phyloP scores from a whole-genome alignment of 345 rosid species.

The Euclidium syriacum region DNA sequence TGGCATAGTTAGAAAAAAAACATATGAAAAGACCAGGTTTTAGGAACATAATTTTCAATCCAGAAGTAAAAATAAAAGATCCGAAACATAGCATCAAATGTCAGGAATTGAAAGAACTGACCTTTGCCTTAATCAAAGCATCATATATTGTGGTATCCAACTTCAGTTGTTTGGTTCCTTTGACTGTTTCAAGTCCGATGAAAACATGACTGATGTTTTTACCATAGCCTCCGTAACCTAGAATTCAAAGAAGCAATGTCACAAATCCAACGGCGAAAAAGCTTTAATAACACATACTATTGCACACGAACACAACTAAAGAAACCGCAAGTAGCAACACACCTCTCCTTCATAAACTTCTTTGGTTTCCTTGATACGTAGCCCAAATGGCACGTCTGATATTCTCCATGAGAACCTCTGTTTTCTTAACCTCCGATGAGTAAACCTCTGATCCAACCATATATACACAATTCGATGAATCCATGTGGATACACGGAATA shows the following conservation, averaged over 20 bases:
- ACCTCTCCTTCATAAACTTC: constrained; percentile 99
- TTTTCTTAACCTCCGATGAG: constrained; percentile 98
- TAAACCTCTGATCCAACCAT: constrained; percentile 98
- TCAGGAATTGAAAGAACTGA: constrained; percentile 28
- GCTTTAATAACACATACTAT: not conserved
- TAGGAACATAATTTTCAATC: no score
- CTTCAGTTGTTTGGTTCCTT: constrained; percentile 95
- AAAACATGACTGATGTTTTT: constrained; percentile 96
- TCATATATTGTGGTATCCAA: constrained; percentile 99
- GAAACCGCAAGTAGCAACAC: constrained; percentile 24
- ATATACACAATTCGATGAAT: not conserved
- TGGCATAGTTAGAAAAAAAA: not conserved
- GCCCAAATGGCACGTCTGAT: constrained; percentile 91
- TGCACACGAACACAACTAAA: constrained; percentile 1
- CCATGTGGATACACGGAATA: no score
- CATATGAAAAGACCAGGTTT: no score
- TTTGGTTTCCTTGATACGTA: constrained; percentile 96
- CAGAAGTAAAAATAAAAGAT: no score
- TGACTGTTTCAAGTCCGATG: constrained; percentile 89
- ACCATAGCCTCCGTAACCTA: constrained; percentile 98
- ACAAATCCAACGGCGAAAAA: not conserved
- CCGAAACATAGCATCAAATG: no score
- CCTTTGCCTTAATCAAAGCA: constrained; percentile 96
- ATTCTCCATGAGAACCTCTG: constrained; percentile 98
- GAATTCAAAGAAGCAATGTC: constrained; percentile 14